Evolutionary conservation across 805 yeast genomes (phyloP), one percentile per base, ranked within the genome.

Genomic region (Saturnispora mendoncae): DNA sequence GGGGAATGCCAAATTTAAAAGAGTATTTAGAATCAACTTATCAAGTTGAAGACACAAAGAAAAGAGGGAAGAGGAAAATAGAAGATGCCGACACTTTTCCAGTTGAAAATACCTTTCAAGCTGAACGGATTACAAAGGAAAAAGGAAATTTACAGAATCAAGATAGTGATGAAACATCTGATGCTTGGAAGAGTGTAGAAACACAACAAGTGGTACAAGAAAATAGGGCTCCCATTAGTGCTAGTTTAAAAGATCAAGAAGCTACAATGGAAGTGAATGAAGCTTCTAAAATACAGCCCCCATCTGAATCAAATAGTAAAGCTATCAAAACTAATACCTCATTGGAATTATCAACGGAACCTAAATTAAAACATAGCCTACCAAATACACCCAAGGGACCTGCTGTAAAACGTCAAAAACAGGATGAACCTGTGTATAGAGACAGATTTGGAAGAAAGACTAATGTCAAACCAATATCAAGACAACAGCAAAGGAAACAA

Each of bases 401-500:
- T 23, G 14, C 31, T 21, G 32, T 37, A 32, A 44, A 36, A 27
- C 39, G 29, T 25, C 21, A 33, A 14, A 31, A 27, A 17, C 8
- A 9, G 19, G 19, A 29, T 32, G 29, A 24, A 33, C 35, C 29
- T 8, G 15, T 38, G 13, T 13, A 32, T 32, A 38, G 41, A 33
- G 41, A 38, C 19, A 38, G 17, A 25, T 32, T 29, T 12, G 41
- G 38, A 19, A 27, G 37, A 6, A 28, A 14, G 18, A 21, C 30
- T 17, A 21, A 25, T 20, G 13, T 17, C 14, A 47, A 32, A n/a
- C 24, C 14, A 14, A 20, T 31, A 29, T 27, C 19, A 15, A 12
- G 20, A 3, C 18, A 18, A 6, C 33, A 32, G 13, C 18, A 35
- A 28, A 15, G 42, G 10, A 37, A 18, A 20, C 30, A 24, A n/a